Evolutionary conservation across 345 rosid species (phyloP).

Genomic region (Linum lewisii): DNA sequence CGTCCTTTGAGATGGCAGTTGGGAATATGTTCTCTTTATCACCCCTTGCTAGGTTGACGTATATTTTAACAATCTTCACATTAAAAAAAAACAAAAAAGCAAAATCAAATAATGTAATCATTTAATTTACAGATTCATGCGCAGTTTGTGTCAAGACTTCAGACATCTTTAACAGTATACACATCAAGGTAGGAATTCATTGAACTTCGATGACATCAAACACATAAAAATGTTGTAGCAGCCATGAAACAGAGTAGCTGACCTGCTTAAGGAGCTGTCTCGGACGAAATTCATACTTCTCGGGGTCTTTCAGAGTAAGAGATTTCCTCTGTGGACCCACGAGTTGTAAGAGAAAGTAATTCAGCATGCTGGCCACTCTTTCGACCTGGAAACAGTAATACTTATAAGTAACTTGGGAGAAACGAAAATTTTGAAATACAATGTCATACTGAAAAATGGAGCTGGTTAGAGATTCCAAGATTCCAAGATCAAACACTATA

Average conservation of each 20-base stretch:
- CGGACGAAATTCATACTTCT: conserved; percentile 94
- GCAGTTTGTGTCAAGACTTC: not conserved
- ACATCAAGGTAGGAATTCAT: not conserved
- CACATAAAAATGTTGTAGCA: not conserved
- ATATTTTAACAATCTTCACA: conserved; percentile 79
- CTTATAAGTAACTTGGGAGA: not conserved
- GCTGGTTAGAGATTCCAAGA: not conserved
- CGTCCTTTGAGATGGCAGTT: conserved; percentile 86
- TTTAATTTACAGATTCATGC: too few species aligned
- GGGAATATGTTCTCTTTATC: conserved; percentile 74
- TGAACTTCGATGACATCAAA: not conserved
- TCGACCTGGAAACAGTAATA: conserved; percentile 51
- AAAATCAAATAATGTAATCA: conserved; percentile 1
- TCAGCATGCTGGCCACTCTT: conserved; percentile 96
- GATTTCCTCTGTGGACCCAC: conserved; percentile 98
- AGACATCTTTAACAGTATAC: not conserved
- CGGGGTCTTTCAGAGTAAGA: conserved; percentile 82
- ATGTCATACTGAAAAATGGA: not conserved
- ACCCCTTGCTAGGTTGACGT: conserved; percentile 86
- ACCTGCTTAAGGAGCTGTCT: conserved; percentile 94
- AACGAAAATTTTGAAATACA: too few species aligned
- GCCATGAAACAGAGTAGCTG: not conserved
- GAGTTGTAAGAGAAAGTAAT: conserved; percentile 88
- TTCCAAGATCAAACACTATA: not conserved
- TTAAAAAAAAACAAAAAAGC: conserved; percentile 9